Conservation (phyloP, 2,329 filamentous ascomycete genomes). For the Verruconis gallopava region DNA sequence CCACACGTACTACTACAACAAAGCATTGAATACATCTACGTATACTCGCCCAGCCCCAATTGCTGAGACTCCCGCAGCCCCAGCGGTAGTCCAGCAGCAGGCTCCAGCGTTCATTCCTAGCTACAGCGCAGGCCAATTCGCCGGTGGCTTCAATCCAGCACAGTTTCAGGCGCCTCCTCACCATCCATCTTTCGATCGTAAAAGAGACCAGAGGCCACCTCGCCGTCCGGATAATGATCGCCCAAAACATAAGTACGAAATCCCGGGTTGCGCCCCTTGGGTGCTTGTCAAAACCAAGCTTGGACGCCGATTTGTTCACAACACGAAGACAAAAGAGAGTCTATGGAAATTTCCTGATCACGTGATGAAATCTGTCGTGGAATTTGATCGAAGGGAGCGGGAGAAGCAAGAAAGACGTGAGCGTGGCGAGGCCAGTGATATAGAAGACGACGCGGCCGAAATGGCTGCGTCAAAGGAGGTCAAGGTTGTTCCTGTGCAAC, state of each 20-base stretch:
- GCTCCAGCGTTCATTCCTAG: slow-evolving; percentile 5
- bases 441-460: slow-evolving; percentile 12
- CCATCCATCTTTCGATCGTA: slow-evolving; percentile 19
- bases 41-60: slow-evolving; percentile 54
- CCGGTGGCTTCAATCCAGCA: slow-evolving; percentile 2
- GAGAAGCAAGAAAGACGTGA: slow-evolving; percentile 44
- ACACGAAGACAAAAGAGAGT: slow-evolving; percentile 72
- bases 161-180: slow-evolving; percentile 4
- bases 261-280: slow-evolving; percentile 79
- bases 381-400: slow-evolving; percentile 60
- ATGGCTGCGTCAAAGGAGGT: slow-evolving; percentile 9
- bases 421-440: slow-evolving; percentile 30
- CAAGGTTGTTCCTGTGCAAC: not conserved
- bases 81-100: slow-evolving; percentile 20
- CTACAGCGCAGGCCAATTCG: slow-evolving; percentile 7
- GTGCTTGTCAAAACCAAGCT: slow-evolving; percentile 85
- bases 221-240: slow-evolving; percentile 60
- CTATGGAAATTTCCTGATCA: slow-evolving; percentile 91
- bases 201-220: slow-evolving; percentile 45
- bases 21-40: slow-evolving; percentile 70
- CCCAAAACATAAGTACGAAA: slow-evolving; percentile 64
- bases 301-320: slow-evolving; percentile 80
- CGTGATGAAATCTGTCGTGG: slow-evolving; percentile 59
- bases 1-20: slow-evolving; percentile 81
- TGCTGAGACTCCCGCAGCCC: not conserved